phyloP scores from a whole-genome alignment of 306 rosid species.

The Gastrolobium villosum region DNA sequence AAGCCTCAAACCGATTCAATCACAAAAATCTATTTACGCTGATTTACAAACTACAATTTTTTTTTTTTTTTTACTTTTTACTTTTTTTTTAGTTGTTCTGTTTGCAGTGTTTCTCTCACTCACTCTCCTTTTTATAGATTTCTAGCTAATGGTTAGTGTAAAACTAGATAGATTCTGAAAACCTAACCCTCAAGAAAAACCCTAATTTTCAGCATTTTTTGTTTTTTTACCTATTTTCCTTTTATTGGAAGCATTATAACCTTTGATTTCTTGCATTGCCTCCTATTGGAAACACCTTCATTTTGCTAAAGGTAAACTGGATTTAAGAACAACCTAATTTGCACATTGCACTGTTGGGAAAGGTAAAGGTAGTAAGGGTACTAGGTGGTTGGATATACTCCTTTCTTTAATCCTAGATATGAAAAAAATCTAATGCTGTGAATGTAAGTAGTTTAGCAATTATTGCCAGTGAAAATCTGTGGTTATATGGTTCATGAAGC shows the following conservation, averaged over 20 bases:
- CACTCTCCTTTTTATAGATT: not conserved
- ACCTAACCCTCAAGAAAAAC: not conserved
- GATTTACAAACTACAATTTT: not conserved
- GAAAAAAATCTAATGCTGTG: conserved; percentile 16
- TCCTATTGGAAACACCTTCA: not conserved
- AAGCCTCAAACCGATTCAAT: not conserved
- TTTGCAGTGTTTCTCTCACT: not conserved
- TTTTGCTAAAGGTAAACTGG: not conserved
- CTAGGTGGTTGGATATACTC: not conserved
- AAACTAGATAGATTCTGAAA: not conserved
- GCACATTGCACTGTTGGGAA: not conserved
- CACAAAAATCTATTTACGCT: not conserved
- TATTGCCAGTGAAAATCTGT: conserved; percentile 9
- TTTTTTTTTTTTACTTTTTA: not conserved
- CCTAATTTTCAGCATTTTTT: conserved; percentile 1
- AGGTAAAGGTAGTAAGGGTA: not conserved
- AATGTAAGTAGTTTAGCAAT: not conserved
- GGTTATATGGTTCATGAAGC: conserved; percentile 41
- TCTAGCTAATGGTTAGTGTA: not conserved
- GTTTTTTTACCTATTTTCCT: not conserved
- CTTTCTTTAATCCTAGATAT: not conserved
- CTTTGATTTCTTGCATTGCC: conserved; percentile 19
- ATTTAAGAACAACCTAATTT: not conserved
- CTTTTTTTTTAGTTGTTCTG: no score
- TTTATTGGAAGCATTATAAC: not conserved